Base-by-base conservation (phyloP, 805 yeast species). In the Peterozyma xylosa region DNA sequence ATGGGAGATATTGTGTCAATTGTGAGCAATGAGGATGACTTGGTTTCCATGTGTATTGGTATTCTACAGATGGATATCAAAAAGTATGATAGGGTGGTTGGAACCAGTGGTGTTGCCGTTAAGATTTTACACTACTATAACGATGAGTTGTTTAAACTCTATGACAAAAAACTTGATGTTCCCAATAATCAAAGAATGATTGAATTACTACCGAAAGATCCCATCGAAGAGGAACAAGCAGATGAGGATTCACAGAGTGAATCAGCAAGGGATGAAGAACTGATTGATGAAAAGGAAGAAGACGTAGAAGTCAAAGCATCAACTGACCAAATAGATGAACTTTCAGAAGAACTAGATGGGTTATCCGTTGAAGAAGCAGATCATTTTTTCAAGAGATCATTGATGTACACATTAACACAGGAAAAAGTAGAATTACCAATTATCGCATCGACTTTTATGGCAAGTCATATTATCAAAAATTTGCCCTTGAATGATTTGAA, bases 31-130 rank as follows among this genome's bases (percentile, higher is more conserved):
- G 70, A 73, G 13, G 57, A 69, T 17, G 95, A 95, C 0, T 59
- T 72, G 2, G 82, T 82, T 10, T 71, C 80, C 0, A 70, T 76
- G 55, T 96, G 95, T 0, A 74, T 90, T 27, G 96, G 96, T 2
- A 57, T 70, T 10, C 77, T 85, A 48, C 51, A 63, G 35, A 46
- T 73, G 51, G 72, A 82, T 52, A 50, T 86, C 50, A 58, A 64
- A 2, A 59, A 62, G 2, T 62, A 67, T 40, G 60, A 64, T 35
- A 55, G 67, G 42, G 83, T 77, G 1, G 61, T 72, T n/a, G 89
- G 88, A 0, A 67, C 73, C 13, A 71, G 72, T 13, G 99, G 98
- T 11, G 77, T 84, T 30, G 96, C 93, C 0, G 95, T 90, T 0
- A 70, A 74, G 39, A 66, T 88, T 4, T 52, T 78, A n/a, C 96